Evolutionary conservation across 2,329 filamentous ascomycete genomes (phyloP).

Genomic region (Sordariomycetes sp.): DNA sequence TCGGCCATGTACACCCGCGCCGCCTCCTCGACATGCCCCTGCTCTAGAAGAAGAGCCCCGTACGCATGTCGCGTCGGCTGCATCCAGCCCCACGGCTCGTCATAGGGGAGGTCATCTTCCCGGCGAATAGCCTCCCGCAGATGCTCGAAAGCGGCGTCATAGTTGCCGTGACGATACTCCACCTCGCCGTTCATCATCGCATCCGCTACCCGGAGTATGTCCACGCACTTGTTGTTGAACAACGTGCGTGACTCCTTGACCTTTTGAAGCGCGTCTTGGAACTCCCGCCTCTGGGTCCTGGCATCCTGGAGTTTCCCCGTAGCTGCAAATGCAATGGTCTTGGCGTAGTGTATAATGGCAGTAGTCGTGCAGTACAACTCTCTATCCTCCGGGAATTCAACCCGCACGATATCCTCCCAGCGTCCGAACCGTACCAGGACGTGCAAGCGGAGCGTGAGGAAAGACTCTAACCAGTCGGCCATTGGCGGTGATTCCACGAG

Average conservation of each 20-base stretch:
- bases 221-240: constrained; percentile 24
- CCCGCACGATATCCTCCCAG: constrained; percentile 51
- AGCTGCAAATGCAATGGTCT: constrained; percentile 52
- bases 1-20: constrained; percentile 45
- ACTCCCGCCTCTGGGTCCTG: constrained; percentile 31
- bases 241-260: constrained; percentile 46
- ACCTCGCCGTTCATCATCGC: constrained; percentile 64
- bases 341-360: constrained; percentile 55
- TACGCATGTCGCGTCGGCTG: constrained; percentile 59
- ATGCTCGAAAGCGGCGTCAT: constrained; percentile 42
- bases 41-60: constrained; percentile 56
- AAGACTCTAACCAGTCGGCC: constrained; percentile 68
- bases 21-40: constrained; percentile 43
- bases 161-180: constrained; percentile 50
- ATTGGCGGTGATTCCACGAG: constrained; percentile 55
- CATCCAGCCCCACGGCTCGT: constrained; percentile 74
- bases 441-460: constrained; percentile 54
- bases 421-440: constrained; percentile 59
- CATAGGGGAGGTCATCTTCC: constrained; percentile 53
- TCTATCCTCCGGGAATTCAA: constrained; percentile 42
- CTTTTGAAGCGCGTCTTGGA: constrained; percentile 31
- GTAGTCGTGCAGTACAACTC: constrained; percentile 56
- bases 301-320: constrained; percentile 41
- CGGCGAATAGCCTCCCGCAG: constrained; percentile 42
- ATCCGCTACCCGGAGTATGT: constrained; percentile 50